Evolutionary conservation across 208 protist genomes (phyloP).

Genomic region (Leishmania lainsoni): DNA sequence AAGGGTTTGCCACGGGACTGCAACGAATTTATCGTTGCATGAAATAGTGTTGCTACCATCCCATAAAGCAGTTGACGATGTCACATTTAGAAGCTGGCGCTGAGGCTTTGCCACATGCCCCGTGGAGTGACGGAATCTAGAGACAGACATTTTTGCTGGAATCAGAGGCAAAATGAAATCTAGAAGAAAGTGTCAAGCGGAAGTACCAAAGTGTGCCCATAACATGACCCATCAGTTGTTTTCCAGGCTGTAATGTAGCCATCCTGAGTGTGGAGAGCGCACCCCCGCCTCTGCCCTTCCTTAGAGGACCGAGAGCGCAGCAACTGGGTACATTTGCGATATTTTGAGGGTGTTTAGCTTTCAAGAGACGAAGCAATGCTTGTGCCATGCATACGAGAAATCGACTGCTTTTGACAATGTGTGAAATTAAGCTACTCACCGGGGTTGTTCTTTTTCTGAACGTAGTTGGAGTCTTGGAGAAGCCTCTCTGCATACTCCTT

Average conservation of each 20-base stretch:
- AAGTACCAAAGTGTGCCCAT: background rate
- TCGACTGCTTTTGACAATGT: background rate
- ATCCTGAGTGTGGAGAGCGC: background rate
- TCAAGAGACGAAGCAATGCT: background rate
- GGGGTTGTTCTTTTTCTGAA: slow-evolving; percentile 68
- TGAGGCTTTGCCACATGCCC: slow-evolving; percentile 41
- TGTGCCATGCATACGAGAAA: background rate
- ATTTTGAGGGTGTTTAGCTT: background rate
- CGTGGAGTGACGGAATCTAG: slow-evolving; percentile 68
- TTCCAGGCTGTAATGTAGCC: background rate
- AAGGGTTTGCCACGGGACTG: slow-evolving; percentile 53
- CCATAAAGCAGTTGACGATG: slow-evolving; percentile 54
- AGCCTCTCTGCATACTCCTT: slow-evolving; percentile 76
- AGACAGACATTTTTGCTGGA: slow-evolving; percentile 49
- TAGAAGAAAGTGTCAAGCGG: background rate
- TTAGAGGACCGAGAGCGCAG: background rate
- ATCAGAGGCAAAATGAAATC: background rate
- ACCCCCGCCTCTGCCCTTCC: background rate
- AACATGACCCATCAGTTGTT: background rate
- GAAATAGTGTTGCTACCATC: slow-evolving; percentile 73
- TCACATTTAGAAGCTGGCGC: slow-evolving; percentile 36
- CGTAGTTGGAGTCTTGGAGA: slow-evolving; percentile 77
- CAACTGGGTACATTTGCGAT: background rate
- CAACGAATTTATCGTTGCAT: slow-evolving; percentile 69
- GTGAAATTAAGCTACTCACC: slow-evolving; percentile 19